Conservation (phyloP, 78 protist genomes). For the Dictyostelium intermedium region DNA sequence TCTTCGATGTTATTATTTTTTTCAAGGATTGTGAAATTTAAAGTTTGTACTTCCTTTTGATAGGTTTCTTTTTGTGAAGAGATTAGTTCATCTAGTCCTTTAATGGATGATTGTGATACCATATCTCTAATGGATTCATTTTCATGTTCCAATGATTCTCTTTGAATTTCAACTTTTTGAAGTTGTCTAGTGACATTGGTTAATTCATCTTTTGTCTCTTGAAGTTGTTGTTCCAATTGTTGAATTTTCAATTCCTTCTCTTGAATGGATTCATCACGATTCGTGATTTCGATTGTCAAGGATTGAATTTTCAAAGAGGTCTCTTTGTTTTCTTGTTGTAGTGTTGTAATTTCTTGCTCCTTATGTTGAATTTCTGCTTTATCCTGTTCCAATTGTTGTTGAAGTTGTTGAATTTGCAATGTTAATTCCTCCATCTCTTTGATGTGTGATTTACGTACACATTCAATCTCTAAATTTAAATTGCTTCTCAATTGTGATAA, state of each 20-base stretch:
- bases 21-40: slow-evolving; percentile 13
- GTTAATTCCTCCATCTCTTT: slow-evolving; percentile 73
- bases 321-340: background rate
- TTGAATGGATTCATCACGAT: background rate
- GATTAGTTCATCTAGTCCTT: slow-evolving; percentile 7
- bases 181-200: background rate
- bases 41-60: slow-evolving; percentile 18
- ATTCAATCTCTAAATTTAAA: slow-evolving; percentile 46
- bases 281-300: background rate
- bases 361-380: background rate
- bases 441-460: slow-evolving; percentile 59
- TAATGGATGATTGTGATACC: background rate
- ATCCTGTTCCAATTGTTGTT: background rate
- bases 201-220: background rate
- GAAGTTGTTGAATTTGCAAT: background rate
- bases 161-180: slow-evolving; percentile 28
- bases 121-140: slow-evolving; percentile 49
- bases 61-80: slow-evolving; percentile 13
- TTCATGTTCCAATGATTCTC: slow-evolving; percentile 17
- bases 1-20: slow-evolving; percentile 45
- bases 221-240: background rate
- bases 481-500: slow-evolving; percentile 13
- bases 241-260: background rate
- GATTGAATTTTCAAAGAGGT: background rate
- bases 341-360: background rate